Conservation (phyloP, 1,139 yeast species). For the Saccharomyces hybrid region DNA sequence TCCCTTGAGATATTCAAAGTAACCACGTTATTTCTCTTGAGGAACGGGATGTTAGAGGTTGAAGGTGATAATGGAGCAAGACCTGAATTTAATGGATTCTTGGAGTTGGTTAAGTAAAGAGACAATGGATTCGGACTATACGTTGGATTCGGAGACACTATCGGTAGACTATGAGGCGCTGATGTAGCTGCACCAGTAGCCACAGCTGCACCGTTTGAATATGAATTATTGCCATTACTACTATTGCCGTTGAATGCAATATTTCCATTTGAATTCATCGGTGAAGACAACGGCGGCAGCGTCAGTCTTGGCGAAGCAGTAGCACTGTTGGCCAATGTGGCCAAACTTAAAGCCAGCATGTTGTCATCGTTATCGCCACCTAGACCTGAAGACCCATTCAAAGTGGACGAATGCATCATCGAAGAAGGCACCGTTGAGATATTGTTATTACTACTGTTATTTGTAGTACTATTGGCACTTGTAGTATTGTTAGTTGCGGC, state of each 20-base stretch:
- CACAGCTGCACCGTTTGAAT: background rate
- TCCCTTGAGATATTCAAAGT: slow-evolving; percentile 23
- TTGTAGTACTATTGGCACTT: slow-evolving; percentile 1
- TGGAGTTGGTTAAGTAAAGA: slow-evolving; percentile 11
- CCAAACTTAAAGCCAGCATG: slow-evolving; percentile 22
- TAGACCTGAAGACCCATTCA: slow-evolving; percentile 12
- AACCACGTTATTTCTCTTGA: slow-evolving; percentile 21
- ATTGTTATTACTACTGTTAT: slow-evolving; percentile 6
- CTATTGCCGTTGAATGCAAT: background rate
- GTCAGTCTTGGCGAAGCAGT: slow-evolving; percentile 21
- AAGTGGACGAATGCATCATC: slow-evolving; percentile 8
- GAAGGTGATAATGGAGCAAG: slow-evolving; percentile 14
- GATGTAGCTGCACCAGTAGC: slow-evolving; percentile 1
- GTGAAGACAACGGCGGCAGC: slow-evolving; percentile 17
- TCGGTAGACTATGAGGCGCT: slow-evolving; percentile 10
- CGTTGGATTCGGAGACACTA: slow-evolving; percentile 22
- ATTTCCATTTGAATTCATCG: slow-evolving; percentile 7
- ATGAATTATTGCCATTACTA: background rate
- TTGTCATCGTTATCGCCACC: slow-evolving; percentile 21
- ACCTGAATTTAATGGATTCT: slow-evolving; percentile 7
- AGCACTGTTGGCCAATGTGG: slow-evolving; percentile 25
- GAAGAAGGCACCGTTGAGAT: slow-evolving; percentile 8
- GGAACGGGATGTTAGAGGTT: slow-evolving; percentile 17
- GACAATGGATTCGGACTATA: slow-evolving; percentile 19
- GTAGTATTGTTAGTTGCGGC: background rate